Base-by-base conservation (phyloP, 2,329 filamentous ascomycete species). In the Diaporthe sp. region DNA sequence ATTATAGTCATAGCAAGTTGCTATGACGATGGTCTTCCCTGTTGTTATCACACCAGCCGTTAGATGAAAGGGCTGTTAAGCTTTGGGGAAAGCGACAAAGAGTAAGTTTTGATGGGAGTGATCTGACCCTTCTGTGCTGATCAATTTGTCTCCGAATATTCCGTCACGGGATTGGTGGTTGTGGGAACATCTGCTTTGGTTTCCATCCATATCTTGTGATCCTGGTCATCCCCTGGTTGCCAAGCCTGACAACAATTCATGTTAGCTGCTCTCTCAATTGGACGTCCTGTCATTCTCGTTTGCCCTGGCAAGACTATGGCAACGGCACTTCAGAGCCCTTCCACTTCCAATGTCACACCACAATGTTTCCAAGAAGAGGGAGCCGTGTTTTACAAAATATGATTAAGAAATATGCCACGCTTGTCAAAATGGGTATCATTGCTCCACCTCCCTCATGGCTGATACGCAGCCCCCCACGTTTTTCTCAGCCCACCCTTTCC, bases 401-500 rank as follows among this genome's bases (percentile, higher is more conserved):
- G 12, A 66, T 51, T 51, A 66, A 51, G 44, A 66, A 66, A 66
- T 37, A 51, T 25, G 30, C 37, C 1, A 66, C 42, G 63, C 63
- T 66, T 27, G 13, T 51, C 44, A 27, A 44, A 51, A 66, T 66
- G 63, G 63, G 63, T 66, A 66, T 66, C 63, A 66, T 51, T 51
- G 30, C 30, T 66, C 32, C 30, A 51, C 13, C 44, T 37, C 7
- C n/a, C 44, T 66, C 32, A 66, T 22, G 19, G 69, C 32, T 51
- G 55, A 51, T 71, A 61, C 2, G 69, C 69, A 71, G 69, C 69
- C 13, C 69, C 69, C 69, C 69, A 71, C 0, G 69, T 71, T 55
- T 61, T 71, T 42, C 69, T 44, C 42, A 32, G 30, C 3, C 58
- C 69, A 5, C 69, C 63, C 2, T 51, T 44, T 10, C 32, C 51